Base-by-base conservation (phyloP, 352 stramenopile genomes). In the Phytophthora litchii region DNA sequence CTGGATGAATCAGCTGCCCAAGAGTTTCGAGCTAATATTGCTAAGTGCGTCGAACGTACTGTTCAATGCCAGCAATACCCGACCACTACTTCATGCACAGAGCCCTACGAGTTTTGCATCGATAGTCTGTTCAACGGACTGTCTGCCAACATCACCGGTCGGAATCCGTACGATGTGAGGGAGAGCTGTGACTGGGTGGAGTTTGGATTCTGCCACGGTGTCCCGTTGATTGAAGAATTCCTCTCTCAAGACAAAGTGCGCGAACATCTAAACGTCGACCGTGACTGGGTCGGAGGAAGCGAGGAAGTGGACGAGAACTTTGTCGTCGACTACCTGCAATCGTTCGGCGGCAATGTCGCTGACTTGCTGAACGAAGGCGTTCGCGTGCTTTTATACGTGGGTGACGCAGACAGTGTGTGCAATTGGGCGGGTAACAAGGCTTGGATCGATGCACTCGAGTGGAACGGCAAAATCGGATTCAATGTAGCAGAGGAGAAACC, bases 381-480 rank as follows among this genome's bases (percentile, higher is more conserved):
- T 29, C 76, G 70, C 0, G 91, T 97, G 7, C 77, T 98, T 17
- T 91, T 99, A 53, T 99, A 99, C 75, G 86, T 94, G 8, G 96
- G 96, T 44, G 96, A 99, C 67, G 78, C 91, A 3, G 96, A 99
- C 63, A 96, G 96, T 51, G 96, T 98, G 64, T 98, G 92, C 79
- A 99, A 99, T 64, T 98, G 95, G 75, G 58, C 97, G 23, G 96
- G 96, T 29, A 98, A 98, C 64, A 67, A 96, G 45, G 94, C 93
- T 6, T 98, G 94, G 95, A 97, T 92, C 8, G 65, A 88, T 3
- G 82, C 71, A 17, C 78, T 99, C 25, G 76, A 97, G 16, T 99
- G 96, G 96, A 72, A 68, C 23, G 88, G 93, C 50, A 77, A 89
- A 53, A 58, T 76, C 2, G 83, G 66, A 3, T 98, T 97, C 74